These are phyloP conservation scores for Suhomyces bribrorum DNA, from an alignment of 1,139 yeast species.

Conservation along the genomic window DNA sequence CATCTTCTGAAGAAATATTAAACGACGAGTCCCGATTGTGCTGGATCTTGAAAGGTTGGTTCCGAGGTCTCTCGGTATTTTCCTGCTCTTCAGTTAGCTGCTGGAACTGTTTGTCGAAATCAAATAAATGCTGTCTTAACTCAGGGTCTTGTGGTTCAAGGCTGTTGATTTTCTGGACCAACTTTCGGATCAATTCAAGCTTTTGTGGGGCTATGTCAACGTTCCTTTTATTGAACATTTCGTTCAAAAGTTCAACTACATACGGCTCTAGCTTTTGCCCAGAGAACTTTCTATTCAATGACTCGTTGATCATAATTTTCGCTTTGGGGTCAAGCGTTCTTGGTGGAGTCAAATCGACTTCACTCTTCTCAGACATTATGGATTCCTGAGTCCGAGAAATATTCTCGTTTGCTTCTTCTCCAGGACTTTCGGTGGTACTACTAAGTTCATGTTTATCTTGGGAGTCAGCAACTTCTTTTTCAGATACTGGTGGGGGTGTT, in stretches of 20 bases:
- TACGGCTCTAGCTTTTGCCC: constrained; percentile 4
- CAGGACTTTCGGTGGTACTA: neutral
- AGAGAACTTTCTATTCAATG: constrained; percentile 7
- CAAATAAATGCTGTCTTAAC: constrained; percentile 2
- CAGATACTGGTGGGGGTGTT: constrained; percentile 7
- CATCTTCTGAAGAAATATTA: constrained; percentile 2
- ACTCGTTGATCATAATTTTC: constrained; percentile 5
- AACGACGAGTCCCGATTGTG: constrained; percentile 5
- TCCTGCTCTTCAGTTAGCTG: neutral
- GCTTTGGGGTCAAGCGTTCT: constrained; percentile 15
- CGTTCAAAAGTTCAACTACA: constrained; percentile 10
- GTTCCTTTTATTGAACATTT: constrained; percentile 12
- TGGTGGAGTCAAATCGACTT: neutral
- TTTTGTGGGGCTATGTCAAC: constrained; percentile 7
- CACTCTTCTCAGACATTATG: neutral
- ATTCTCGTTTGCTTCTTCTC: neutral
- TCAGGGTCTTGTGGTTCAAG: constrained; percentile 5
- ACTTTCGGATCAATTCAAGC: constrained; percentile 3
- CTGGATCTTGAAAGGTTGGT: constrained; percentile 15
- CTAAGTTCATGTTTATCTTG: neutral
- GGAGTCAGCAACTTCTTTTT: neutral
- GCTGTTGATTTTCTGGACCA: constrained; percentile 4
- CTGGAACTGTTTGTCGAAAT: constrained; percentile 7
- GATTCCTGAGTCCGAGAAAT: neutral
- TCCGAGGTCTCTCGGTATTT: constrained; percentile 11